A percentile compares a stretch with the other conserved stretches of the same genome.
Conservation (phyloP, 345 rosid species). For the Lepidium sativum region DNA sequence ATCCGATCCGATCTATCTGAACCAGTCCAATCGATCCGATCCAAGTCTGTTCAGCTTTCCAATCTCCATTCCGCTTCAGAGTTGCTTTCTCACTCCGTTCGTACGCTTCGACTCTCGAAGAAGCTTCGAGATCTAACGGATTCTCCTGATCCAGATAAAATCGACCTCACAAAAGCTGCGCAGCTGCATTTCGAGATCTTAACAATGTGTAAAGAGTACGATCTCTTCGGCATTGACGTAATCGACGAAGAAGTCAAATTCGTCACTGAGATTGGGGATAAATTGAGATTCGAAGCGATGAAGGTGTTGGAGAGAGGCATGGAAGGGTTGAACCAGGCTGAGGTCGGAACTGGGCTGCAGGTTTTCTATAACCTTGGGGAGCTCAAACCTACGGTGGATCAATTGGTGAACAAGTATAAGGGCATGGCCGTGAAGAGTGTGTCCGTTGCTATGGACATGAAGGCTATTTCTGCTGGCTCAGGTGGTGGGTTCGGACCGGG, state of each 20-base stretch:
- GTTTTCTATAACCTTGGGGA: slow-evolving; percentile 95
- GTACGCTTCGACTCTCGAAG: slow-evolving; percentile 57
- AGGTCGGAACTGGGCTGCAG: slow-evolving; percentile 94
- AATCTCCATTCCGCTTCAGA: slow-evolving; percentile 69
- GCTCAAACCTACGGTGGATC: slow-evolving; percentile 68
- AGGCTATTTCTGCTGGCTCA: slow-evolving; percentile 53
- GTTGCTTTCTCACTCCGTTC: slow-evolving; percentile 72
- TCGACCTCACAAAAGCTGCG: slow-evolving; percentile 92
- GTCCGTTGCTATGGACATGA: slow-evolving; percentile 78
- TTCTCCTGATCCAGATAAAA: slow-evolving; percentile 53
- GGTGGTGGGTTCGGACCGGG: slow-evolving; percentile 73
- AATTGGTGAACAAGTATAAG: slow-evolving; percentile 67
- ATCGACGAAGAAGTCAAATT: slow-evolving; percentile 68
- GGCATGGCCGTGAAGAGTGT: slow-evolving; percentile 76
- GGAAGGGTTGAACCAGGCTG: slow-evolving; percentile 95
- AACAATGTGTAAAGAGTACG: slow-evolving; percentile 68
- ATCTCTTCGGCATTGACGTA: slow-evolving; percentile 59
- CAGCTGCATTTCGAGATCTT: slow-evolving; percentile 80
- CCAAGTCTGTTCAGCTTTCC: slow-evolving; percentile 62
- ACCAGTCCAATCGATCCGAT: slow-evolving; percentile 54
- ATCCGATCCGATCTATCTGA: slow-evolving; percentile 87
- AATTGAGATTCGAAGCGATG: slow-evolving; percentile 65
- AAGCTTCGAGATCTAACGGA: slow-evolving; percentile 77
- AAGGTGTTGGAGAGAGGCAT: slow-evolving; percentile 83
- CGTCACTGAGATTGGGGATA: slow-evolving; percentile 62